These are phyloP conservation scores for Inonotus obliquus DNA, from an alignment of 1,284 basidiomycete species.

Conservation along the genomic window DNA sequence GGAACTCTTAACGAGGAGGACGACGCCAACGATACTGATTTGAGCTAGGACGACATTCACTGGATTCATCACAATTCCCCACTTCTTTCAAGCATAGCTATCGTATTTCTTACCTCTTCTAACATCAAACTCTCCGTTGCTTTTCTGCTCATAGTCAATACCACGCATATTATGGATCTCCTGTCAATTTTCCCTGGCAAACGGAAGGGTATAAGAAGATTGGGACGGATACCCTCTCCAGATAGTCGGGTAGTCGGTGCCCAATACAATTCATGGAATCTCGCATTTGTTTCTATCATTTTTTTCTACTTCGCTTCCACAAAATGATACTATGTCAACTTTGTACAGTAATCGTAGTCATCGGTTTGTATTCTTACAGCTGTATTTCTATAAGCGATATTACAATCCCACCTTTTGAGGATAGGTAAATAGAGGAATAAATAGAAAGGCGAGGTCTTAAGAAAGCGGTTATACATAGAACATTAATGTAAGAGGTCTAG, in stretches of 20 bases:
- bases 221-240: background rate
- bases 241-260: background rate
- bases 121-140: background rate
- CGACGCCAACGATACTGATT: background rate
- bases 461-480: background rate
- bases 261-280: background rate
- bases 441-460: background rate
- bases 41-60: constrained; percentile 1
- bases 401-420: background rate
- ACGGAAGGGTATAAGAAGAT: background rate
- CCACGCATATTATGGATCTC: background rate
- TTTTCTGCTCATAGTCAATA: background rate
- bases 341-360: constrained; percentile 3
- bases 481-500: background rate
- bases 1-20: background rate
- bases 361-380: constrained; percentile 8
- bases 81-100: background rate
- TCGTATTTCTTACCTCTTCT: background rate
- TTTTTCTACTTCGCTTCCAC: background rate
- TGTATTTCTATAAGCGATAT: constrained; percentile 11
- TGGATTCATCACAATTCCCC: background rate
- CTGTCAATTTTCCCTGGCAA: background rate
- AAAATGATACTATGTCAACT: background rate
- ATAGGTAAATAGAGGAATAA: constrained; percentile 6
- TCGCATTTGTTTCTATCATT: background rate